Conservation (phyloP, 2,329 filamentous ascomycete species). For the Colletotrichum tropicicola region DNA sequence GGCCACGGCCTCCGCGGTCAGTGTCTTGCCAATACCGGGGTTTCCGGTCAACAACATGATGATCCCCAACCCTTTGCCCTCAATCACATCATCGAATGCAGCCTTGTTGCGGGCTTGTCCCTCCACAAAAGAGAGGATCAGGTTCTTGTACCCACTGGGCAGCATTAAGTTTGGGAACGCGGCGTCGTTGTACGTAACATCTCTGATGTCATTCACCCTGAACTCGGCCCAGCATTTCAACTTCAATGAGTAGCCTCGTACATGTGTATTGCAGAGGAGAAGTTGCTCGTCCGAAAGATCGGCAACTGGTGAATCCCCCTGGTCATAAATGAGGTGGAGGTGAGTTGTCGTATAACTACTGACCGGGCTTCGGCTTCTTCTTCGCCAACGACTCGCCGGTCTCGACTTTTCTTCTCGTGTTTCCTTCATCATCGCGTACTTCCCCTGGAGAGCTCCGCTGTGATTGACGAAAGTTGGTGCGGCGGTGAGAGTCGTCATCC, state of each 20-base stretch:
- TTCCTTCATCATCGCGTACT: neutral
- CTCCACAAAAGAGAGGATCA: conserved; percentile 58
- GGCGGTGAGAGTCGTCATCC: neutral
- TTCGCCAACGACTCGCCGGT: neutral
- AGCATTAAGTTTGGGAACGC: conserved; percentile 59
- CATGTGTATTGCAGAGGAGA: conserved; percentile 46
- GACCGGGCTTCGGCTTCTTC: neutral
- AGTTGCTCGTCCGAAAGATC: conserved; percentile 47
- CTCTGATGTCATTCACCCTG: conserved; percentile 51
- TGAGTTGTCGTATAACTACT: neutral
- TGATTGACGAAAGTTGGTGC: too few species aligned
- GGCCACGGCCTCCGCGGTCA: conserved; percentile 32
- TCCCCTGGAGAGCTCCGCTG: neutral
- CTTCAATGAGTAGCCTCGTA: conserved; percentile 44
- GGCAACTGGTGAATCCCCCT: neutral
- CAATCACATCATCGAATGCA: conserved; percentile 50
- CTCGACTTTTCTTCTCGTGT: neutral
- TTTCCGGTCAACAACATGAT: neutral
- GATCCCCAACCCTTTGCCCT: conserved; percentile 1
- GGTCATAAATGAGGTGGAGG: neutral
- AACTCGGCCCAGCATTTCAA: conserved; percentile 41
- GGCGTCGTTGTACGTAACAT: conserved; percentile 55
- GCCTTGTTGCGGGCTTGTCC: conserved; percentile 48
- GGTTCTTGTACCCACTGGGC: conserved; percentile 55
- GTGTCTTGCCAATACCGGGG: conserved; percentile 9